Conservation (phyloP, 2,329 filamentous ascomycete species). For the Phialophora tarda region DNA sequence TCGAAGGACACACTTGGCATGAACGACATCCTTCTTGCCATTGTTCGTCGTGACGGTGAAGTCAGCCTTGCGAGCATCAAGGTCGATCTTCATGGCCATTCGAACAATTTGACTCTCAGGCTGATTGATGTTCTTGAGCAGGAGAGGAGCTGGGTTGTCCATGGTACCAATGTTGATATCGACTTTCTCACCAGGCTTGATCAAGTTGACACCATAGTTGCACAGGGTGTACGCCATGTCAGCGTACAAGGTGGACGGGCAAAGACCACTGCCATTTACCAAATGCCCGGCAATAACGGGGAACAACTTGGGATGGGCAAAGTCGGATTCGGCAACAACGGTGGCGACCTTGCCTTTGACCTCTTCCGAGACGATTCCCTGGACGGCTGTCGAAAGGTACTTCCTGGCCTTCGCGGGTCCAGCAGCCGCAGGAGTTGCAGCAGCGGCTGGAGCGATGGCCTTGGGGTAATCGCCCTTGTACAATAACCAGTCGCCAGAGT, state of each 20-base stretch:
- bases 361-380: slow-evolving; percentile 67
- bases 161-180: slow-evolving; percentile 41
- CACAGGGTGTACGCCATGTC: slow-evolving; percentile 70
- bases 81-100: slow-evolving; percentile 38
- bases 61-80: slow-evolving; percentile 39
- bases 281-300: slow-evolving; percentile 68
- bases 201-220: slow-evolving; percentile 57
- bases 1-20: slow-evolving; percentile 43
- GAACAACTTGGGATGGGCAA: slow-evolving; percentile 67
- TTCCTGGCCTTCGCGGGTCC: slow-evolving; percentile 57
- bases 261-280: slow-evolving; percentile 70
- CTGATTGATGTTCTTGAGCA: slow-evolving; percentile 40
- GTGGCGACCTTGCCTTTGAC: slow-evolving; percentile 64
- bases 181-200: slow-evolving; percentile 39
- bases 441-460: slow-evolving; percentile 48
- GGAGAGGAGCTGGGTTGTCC: slow-evolving; percentile 40
- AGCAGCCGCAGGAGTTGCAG: slow-evolving; percentile 46
- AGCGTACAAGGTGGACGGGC: slow-evolving; percentile 67
- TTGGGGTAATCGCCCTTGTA: slow-evolving; percentile 65
- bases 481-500: slow-evolving; percentile 73
- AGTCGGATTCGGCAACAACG: slow-evolving; percentile 69
- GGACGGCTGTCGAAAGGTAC: slow-evolving; percentile 69
- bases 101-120: slow-evolving; percentile 39
- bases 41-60: slow-evolving; percentile 38
- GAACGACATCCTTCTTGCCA: slow-evolving; percentile 40